phyloP scores from a whole-genome alignment of 164 flowering plant genomes.

The Cinnamomum micranthum region DNA sequence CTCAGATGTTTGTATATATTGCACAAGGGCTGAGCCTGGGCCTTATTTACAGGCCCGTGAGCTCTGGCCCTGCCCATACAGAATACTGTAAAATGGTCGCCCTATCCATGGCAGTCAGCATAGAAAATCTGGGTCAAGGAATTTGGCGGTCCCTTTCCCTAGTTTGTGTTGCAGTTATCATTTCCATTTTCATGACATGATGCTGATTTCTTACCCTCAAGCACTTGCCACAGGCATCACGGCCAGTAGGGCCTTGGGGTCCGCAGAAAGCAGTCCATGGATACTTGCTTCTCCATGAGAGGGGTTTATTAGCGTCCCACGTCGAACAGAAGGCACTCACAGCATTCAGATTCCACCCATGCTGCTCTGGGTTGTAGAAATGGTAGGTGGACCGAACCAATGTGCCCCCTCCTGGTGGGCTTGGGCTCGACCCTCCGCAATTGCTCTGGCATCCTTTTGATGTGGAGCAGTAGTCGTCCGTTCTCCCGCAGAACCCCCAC shows the following conservation, averaged over 20 bases:
- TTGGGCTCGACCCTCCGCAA: background rate
- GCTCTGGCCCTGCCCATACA: too few species aligned
- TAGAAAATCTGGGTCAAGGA: too few species aligned
- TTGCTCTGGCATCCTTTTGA: background rate
- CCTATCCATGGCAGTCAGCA: too few species aligned
- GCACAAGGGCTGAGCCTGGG: too few species aligned
- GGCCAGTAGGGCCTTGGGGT: slow-evolving; percentile 33
- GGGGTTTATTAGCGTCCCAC: slow-evolving; percentile 42
- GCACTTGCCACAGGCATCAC: slow-evolving; percentile 37
- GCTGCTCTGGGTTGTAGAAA: slow-evolving; percentile 33
- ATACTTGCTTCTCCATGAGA: slow-evolving; percentile 32
- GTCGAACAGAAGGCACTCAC: slow-evolving; percentile 45
- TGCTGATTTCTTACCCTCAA: slow-evolving; percentile 25
- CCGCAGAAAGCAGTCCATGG: slow-evolving; percentile 49
- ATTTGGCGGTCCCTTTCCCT: too few species aligned
- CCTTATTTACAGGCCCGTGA: too few species aligned
- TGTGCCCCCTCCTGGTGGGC: slow-evolving; percentile 12
- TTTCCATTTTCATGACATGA: too few species aligned
- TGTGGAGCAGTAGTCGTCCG: background rate
- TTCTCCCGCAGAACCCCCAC: background rate
- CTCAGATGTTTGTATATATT: too few species aligned
- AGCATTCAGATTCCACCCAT: slow-evolving; percentile 33
- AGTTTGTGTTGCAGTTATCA: too few species aligned
- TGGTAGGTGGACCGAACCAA: slow-evolving; percentile 46
- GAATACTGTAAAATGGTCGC: too few species aligned